These are phyloP conservation scores for Pleurotus giganteus DNA, from an alignment of 768 basidiomycete species.

Conservation along the genomic window DNA sequence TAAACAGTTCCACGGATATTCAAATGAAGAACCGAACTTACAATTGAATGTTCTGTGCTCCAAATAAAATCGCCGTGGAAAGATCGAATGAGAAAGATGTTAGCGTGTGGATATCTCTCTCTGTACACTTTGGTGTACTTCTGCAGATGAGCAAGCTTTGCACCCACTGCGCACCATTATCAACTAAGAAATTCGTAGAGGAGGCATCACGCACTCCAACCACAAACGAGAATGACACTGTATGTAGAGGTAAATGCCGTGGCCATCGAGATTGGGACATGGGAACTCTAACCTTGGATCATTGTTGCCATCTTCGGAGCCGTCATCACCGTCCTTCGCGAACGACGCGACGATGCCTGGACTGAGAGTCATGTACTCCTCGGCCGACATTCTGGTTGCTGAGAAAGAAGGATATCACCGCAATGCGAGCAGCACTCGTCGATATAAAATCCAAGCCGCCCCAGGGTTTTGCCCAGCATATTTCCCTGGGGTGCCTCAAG, in stretches of 20 bases:
- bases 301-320: background rate
- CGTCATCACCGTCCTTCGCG: background rate
- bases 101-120: conserved; percentile 40
- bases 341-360: background rate
- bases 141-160: conserved; percentile 39
- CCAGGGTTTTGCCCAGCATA: no score
- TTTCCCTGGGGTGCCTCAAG: no score
- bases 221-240: conserved; percentile 42
- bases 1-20: background rate
- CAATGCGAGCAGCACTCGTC: no score
- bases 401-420: no score
- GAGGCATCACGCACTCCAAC: conserved; percentile 39
- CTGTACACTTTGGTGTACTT: conserved; percentile 43
- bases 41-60: conserved; percentile 26
- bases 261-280: background rate
- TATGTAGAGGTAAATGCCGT: background rate
- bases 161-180: conserved; percentile 35
- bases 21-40: conserved; percentile 18
- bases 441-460: no score
- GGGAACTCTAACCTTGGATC: conserved; percentile 1
- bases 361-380: background rate
- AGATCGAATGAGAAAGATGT: conserved; percentile 38
- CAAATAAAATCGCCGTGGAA: conserved; percentile 35
- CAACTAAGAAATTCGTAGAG: background rate
- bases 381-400: background rate